Base-by-base conservation (phyloP, 345 rosid species). In the Crucihimalaya himalaica region DNA sequence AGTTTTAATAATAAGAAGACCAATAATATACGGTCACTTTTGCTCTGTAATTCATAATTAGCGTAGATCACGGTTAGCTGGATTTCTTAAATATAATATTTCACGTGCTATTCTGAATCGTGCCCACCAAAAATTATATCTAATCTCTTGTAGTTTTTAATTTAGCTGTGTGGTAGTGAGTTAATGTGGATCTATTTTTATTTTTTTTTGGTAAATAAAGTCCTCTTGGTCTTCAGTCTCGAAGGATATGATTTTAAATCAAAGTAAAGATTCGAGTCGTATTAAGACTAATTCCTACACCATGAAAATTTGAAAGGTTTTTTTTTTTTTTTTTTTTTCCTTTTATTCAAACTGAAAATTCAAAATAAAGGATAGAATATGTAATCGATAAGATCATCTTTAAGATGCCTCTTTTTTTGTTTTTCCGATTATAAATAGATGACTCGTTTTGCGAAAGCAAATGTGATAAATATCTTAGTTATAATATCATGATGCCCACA, bases 31-130 rank as follows among this genome's bases (percentile, higher is more conserved):
- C 51, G 37, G 32, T 16, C 57, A 54, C 79, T 76, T 62, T 76
- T 52, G 57, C 65, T 54, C 75, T 76, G 79, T 56, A 52, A 61
- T 4, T 14, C 50, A 53, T 69, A 32, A 69, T 61, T 58, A 52
- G 79, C 70, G 57, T 76, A 32, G 74, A 76, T 68, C 69, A 55
- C 65, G 74, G 63, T 76, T 76, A 69, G 79, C 79, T 76, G 79
- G 63, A 54, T 14, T 68, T 62, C 3, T 40, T 14, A 53, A 62
- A 62, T 76, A 61, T 53, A 68, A 69, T 62, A 76, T 32, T 62
- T 69, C 74, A 69, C 75, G 79, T 76, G 75, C 70, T 69, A 23
- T 53, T 43, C 65, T 76, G 45, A 69, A 62, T 76, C 79, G 79
- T 76, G 79, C 75, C 50, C 64, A 43, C 65, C 79, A 62, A 20